phyloP scores from a whole-genome alignment of 257 asterid genomes.

The Primulina tabacum region DNA sequence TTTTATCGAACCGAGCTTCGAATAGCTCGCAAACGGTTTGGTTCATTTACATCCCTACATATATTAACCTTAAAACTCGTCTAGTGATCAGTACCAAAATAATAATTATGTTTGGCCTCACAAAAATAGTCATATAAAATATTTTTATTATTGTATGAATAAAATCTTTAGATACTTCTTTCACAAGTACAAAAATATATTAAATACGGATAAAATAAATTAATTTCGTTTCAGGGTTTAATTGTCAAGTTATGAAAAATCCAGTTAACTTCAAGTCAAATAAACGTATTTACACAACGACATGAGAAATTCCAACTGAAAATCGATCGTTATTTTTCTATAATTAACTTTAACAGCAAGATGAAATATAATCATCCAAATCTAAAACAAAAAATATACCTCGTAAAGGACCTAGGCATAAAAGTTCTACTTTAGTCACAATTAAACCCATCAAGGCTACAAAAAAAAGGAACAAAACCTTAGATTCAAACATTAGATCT shows the following conservation, averaged over 20 bases:
- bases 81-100: neutral
- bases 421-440: neutral
- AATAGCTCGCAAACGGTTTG: too few species aligned
- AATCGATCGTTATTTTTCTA: neutral
- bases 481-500: conserved; percentile 27
- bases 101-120: neutral
- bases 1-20: too few species aligned
- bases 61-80: neutral
- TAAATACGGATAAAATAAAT: too few species aligned
- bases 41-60: too few species aligned
- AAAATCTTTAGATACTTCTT: too few species aligned
- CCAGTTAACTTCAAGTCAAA: neutral
- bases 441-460: conserved; percentile 33
- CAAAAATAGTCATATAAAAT: too few species aligned
- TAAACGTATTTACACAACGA: neutral
- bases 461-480: conserved; percentile 8
- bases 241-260: too few species aligned
- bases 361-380: neutral
- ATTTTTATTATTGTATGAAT: too few species aligned
- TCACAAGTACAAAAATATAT: too few species aligned
- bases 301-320: neutral
- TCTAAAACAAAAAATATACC: neutral
- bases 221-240: too few species aligned
- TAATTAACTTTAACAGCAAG: too few species aligned
- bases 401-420: conserved; percentile 9